Evolutionary conservation across 345 rosid species (phyloP), one percentile per base, ranked within the genome.

Genomic region (Boechera divaricarpa): DNA sequence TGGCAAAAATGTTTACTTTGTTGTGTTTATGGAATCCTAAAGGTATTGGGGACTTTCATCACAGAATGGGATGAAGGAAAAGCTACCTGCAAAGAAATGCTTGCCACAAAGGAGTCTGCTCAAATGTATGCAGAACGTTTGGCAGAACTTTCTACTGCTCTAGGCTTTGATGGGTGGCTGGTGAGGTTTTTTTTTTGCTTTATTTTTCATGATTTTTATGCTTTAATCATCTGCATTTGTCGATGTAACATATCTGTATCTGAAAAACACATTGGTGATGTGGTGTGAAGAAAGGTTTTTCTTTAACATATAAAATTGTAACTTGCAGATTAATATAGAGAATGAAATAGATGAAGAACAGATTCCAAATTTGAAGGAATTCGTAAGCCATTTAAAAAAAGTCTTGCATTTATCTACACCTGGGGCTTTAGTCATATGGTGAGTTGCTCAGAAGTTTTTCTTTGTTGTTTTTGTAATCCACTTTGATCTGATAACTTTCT

Each of bases 81-180:
- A 82, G 63, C 47, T n/a, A 72, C 65, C 62, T 85, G 95, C 74
- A 76, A 84, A 63, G 80, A 87, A 66, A 73, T 94, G 82, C 84
- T 94, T 24, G 75, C 82, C 2, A 86, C 95, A 8, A 83, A 83
- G 83, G 95, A 88, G 82, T 88, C 95, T 61, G 87, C 95, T 79
- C 85, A 63, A 15, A 74, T 77, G 75, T 87, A 86, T 83, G 97
- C 97, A 2, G 90, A 89, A 67, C 83, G 83, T 60, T 85, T 94
- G 82, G 83, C 85, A 10, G 89, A 94, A 76, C 97, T 91, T 63
- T 87, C 93, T 36, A 77, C 71, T 80, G 80, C 72, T 55, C 77
- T 91, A 69, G 93, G 93, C 60, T 90, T 91, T 49, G 97, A 94
- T 72, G 98, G 97, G 11, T 94, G 97, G 97, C 90, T 90, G 88